A percentile compares a stretch with the other conserved stretches of the same genome.
These are phyloP conservation scores for Aquilaria sinensis DNA, from an alignment of 345 rosid species.

Conservation along the genomic window DNA sequence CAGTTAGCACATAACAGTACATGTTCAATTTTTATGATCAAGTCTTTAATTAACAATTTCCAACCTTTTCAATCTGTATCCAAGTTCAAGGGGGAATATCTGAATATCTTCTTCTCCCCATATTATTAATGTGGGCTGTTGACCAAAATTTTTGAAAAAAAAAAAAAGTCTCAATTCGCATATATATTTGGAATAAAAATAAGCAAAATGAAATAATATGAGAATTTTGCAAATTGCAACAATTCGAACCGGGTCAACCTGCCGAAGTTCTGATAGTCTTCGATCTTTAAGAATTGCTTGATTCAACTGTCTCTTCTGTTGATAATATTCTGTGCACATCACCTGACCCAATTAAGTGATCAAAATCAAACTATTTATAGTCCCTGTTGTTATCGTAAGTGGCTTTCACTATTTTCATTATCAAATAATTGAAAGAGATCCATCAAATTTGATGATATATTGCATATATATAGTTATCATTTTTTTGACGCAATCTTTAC, in stretches of 20 bases:
- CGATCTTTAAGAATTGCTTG: slow-evolving; percentile 22
- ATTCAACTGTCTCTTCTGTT: slow-evolving; percentile 30
- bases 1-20: neutral
- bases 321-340: slow-evolving; percentile 26
- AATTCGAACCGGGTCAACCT: too few species aligned
- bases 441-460: too few species aligned
- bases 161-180: neutral
- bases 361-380: too few species aligned
- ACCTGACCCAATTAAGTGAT: slow-evolving; percentile 12
- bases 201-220: neutral
- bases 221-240: neutral
- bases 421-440: too few species aligned
- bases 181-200: neutral
- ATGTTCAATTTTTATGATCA: neutral
- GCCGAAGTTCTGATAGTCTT: slow-evolving; percentile 18
- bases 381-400: too few species aligned
- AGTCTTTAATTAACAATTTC: neutral
- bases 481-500: too few species aligned
- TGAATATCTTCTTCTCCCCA: slow-evolving; percentile 50
- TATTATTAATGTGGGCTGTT: slow-evolving; percentile 37
- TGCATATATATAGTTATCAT: too few species aligned
- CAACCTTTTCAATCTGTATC: slow-evolving; percentile 39
- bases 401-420: too few species aligned
- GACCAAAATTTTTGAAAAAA: neutral
- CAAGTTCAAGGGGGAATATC: slow-evolving; percentile 44